These are phyloP conservation scores for Saksenaea oblongispora DNA, from an alignment of 371 early-diverging fungal genomes.

Conservation along the genomic window DNA sequence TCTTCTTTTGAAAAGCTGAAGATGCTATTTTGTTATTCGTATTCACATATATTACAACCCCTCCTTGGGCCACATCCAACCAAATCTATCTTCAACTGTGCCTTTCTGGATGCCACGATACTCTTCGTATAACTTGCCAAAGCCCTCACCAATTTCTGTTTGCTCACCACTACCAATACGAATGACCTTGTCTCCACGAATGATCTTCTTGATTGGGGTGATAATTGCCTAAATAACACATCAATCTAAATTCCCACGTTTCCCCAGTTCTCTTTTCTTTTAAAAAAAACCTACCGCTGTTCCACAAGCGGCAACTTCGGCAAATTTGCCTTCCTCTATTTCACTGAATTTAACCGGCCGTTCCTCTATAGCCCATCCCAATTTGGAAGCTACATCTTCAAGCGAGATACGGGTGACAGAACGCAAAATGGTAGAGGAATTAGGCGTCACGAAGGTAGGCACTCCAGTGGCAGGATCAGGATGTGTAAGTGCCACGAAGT, in stretches of 20 bases:
- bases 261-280: neutral
- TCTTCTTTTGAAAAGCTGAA: too few relatives aligned
- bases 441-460: conserved; percentile 72
- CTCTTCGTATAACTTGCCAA: conserved; percentile 58
- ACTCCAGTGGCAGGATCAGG: conserved; percentile 50
- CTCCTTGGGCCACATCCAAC: conserved; percentile 77
- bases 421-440: conserved; percentile 62
- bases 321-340: conserved; percentile 60
- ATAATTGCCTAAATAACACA: conserved; percentile 58
- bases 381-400: conserved; percentile 59
- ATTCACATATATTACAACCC: conserved; percentile 47
- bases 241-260: neutral
- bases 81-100: conserved; percentile 58
- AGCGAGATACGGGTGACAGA: conserved; percentile 77
- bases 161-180: conserved; percentile 41
- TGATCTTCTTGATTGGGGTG: conserved; percentile 74
- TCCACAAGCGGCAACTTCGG: conserved; percentile 77
- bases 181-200: conserved; percentile 52
- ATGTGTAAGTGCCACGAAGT: conserved; percentile 74
- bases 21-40: too few relatives aligned
- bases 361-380: conserved; percentile 74
- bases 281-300: conserved; percentile 54
- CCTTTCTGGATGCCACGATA: conserved; percentile 73
- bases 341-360: conserved; percentile 61
- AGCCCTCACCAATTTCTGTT: conserved; percentile 55